Evolutionary conservation across 768 basidiomycete genomes (phyloP).

Genomic region (Tulasnella sp.): DNA sequence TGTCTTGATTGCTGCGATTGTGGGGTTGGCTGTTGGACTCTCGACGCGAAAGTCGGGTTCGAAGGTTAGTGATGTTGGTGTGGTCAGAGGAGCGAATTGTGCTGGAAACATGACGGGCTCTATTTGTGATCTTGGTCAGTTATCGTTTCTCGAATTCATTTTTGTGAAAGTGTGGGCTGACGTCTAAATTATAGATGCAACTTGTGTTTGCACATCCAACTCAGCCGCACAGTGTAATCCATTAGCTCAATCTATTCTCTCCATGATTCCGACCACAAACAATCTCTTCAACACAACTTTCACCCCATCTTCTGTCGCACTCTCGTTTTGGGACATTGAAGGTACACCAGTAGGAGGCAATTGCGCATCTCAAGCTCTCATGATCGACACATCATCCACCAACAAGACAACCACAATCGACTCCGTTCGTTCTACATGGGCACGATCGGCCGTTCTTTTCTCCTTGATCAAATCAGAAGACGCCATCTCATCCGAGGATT

Average conservation of each 20-base stretch:
- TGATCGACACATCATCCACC: slow-evolving; percentile 41
- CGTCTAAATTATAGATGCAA: slow-evolving; percentile 34
- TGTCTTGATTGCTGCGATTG: slow-evolving; percentile 18
- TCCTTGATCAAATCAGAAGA: slow-evolving; percentile 42
- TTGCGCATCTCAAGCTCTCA: slow-evolving; percentile 40
- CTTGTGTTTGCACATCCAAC: slow-evolving; percentile 46
- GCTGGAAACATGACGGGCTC: slow-evolving; percentile 35
- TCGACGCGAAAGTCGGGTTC: slow-evolving; percentile 19
- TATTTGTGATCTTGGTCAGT: slow-evolving; percentile 44
- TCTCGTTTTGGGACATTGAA: slow-evolving; percentile 39
- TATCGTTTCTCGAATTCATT: background rate
- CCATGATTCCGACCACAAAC: slow-evolving; percentile 40
- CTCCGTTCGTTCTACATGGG: slow-evolving; percentile 45
- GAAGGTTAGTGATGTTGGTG: background rate
- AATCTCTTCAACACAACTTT: slow-evolving; percentile 35
- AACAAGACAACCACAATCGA: slow-evolving; percentile 29
- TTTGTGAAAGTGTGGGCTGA: background rate
- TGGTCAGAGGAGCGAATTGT: slow-evolving; percentile 23
- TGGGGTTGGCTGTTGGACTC: slow-evolving; percentile 28
- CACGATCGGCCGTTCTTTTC: slow-evolving; percentile 47
- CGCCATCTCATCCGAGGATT: slow-evolving; percentile 25
- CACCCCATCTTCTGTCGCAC: slow-evolving; percentile 33
- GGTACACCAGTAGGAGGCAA: slow-evolving; percentile 32
- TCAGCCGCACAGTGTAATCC: slow-evolving; percentile 34
- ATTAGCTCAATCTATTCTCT: slow-evolving; percentile 40